Conservation (phyloP, 2,329 filamentous ascomycete genomes). For the Aschersonia sp. region DNA sequence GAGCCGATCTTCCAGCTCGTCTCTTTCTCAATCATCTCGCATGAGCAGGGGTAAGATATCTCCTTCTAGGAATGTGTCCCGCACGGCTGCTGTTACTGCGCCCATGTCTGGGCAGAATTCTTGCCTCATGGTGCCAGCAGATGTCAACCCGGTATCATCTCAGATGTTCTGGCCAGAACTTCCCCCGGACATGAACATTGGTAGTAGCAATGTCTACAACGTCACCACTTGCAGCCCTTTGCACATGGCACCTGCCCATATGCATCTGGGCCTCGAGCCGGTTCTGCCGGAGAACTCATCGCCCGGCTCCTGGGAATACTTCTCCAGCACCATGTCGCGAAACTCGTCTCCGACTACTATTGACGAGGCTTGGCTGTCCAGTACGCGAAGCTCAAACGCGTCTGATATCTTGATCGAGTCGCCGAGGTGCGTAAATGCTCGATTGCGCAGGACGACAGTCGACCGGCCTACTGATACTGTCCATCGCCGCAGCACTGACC, state of each 20-base stretch:
- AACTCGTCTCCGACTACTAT: constrained; percentile 33
- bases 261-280: constrained; percentile 37
- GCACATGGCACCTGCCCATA: constrained; percentile 41
- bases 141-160: constrained; percentile 28
- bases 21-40: constrained; percentile 34
- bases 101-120: constrained; percentile 33
- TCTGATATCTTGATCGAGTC: constrained; percentile 34
- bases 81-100: constrained; percentile 17
- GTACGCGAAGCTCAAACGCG: constrained; percentile 24
- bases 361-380: constrained; percentile 31
- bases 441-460: background rate
- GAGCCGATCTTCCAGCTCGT: constrained; percentile 24
- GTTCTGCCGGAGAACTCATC: constrained; percentile 34
- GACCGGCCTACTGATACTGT: constrained; percentile 4
- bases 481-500: constrained; percentile 16
- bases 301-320: constrained; percentile 34
- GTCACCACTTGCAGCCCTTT: constrained; percentile 27
- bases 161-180: constrained; percentile 37
- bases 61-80: constrained; percentile 25
- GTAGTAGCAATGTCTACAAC: constrained; percentile 27
- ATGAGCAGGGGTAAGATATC: constrained; percentile 36
- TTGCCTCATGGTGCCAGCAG: constrained; percentile 35
- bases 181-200: constrained; percentile 28
- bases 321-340: constrained; percentile 36
- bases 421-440: constrained; percentile 31